phyloP scores from a whole-genome alignment of 176 grass and related monocot genomes.

The Zizania latifolia region DNA sequence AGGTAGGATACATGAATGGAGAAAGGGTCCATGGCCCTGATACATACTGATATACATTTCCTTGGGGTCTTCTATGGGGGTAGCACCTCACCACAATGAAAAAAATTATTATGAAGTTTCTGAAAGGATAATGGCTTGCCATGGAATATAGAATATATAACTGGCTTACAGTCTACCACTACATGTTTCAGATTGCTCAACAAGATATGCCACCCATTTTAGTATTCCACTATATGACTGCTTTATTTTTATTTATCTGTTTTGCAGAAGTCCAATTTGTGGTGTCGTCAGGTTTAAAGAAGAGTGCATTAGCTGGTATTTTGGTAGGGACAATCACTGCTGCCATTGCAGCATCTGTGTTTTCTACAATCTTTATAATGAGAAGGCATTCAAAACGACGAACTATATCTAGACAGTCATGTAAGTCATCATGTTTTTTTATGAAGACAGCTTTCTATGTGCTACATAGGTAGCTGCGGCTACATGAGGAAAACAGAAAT shows the following conservation, averaged over 20 bases:
- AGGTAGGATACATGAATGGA: background rate
- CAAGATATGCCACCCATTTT: background rate
- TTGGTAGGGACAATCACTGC: conserved; percentile 37
- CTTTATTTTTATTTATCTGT: background rate
- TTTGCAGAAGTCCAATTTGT: conserved; percentile 37
- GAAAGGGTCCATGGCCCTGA: background rate
- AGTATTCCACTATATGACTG: conserved; percentile 2
- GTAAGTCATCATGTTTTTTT: conserved; percentile 44
- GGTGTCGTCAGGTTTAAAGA: conserved; percentile 51
- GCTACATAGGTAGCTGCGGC: background rate
- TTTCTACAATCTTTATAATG: conserved; percentile 70
- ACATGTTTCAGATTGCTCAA: background rate
- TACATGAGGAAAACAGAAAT: background rate
- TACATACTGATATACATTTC: background rate
- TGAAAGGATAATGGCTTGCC: background rate
- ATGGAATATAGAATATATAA: background rate
- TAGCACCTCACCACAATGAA: background rate
- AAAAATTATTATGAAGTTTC: background rate
- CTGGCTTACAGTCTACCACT: background rate
- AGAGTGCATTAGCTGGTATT: conserved; percentile 55
- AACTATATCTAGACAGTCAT: conserved; percentile 42
- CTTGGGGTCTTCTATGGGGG: background rate
- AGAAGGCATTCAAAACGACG: conserved; percentile 34
- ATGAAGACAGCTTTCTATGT: background rate
- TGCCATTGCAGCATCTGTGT: conserved; percentile 49